Evolutionary conservation across 2,329 filamentous ascomycete species (phyloP).

Genomic region (Aspergillus tubingensis): DNA sequence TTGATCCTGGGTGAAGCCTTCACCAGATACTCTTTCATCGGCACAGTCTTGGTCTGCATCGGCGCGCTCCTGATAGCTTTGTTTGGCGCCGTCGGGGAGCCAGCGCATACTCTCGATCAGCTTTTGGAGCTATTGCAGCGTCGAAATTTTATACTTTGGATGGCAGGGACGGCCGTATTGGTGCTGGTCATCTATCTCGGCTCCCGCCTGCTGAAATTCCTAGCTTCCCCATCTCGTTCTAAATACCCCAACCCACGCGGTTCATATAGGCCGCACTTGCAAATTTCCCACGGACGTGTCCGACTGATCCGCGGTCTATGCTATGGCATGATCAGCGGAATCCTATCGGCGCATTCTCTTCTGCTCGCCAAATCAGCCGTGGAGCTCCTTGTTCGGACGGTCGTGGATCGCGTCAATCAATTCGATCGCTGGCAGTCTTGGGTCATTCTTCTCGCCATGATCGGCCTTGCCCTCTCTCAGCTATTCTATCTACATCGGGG

Average conservation of each 20-base stretch:
- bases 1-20: conserved; percentile 91
- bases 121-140: conserved; percentile 74
- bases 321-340: conserved; percentile 88
- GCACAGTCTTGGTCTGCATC: conserved; percentile 81
- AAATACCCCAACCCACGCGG: conserved; percentile 47
- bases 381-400: conserved; percentile 84
- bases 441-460: conserved; percentile 80
- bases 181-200: conserved; percentile 68
- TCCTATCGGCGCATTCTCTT: conserved; percentile 89
- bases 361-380: conserved; percentile 95
- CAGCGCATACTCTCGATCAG: conserved; percentile 83
- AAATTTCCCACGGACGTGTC: conserved; percentile 59
- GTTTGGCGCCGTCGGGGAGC: conserved; percentile 91
- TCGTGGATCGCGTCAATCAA: conserved; percentile 84
- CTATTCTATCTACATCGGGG: conserved; percentile 94
- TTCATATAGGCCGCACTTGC: conserved; percentile 40
- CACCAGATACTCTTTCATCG: conserved; percentile 87
- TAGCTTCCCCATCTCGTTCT: conserved; percentile 36
- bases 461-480: conserved; percentile 81
- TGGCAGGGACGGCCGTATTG: conserved; percentile 74
- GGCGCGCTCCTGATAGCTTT: conserved; percentile 91
- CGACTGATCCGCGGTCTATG: conserved; percentile 78
- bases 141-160: conserved; percentile 82
- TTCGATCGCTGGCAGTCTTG: conserved; percentile 95
- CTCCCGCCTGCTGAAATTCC: conserved; percentile 49